Percentiles rank a stretch among this genome's conserved stretches.
Conservation (phyloP, 2,329 filamentous ascomycete genomes). For the Colletotrichum coccodes region DNA sequence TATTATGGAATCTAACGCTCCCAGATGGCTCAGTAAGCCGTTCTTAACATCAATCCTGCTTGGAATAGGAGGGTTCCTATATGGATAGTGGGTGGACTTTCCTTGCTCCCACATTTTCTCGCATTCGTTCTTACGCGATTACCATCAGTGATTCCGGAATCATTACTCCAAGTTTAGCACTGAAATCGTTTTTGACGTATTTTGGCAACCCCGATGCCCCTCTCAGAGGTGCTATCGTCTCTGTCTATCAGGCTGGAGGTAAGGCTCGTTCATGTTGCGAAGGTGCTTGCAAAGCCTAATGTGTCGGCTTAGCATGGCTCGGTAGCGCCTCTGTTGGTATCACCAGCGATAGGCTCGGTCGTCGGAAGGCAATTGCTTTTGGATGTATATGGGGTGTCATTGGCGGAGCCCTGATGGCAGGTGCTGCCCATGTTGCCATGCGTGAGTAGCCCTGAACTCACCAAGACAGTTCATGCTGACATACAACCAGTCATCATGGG, state of each 20-base stretch:
- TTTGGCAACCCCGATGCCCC: slow-evolving; percentile 47
- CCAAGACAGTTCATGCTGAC: background rate
- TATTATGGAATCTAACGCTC: slow-evolving; percentile 23
- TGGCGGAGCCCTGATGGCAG: slow-evolving; percentile 51
- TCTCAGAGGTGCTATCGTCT: slow-evolving; percentile 50
- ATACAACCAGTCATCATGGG: slow-evolving; percentile 46
- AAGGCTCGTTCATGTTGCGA: background rate
- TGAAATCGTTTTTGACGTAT: slow-evolving; percentile 46
- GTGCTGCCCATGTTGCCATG: slow-evolving; percentile 51
- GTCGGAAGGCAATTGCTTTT: slow-evolving; percentile 51
- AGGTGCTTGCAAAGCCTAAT: background rate
- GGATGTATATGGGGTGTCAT: slow-evolving; percentile 51
- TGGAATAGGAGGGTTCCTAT: slow-evolving; percentile 52
- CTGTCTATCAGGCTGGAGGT: slow-evolving; percentile 52
- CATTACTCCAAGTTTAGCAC: slow-evolving; percentile 51
- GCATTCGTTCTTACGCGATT: background rate
- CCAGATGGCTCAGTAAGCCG: slow-evolving; percentile 46
- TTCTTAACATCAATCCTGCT: slow-evolving; percentile 51
- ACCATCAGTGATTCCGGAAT: slow-evolving; percentile 51
- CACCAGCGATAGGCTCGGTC: slow-evolving; percentile 48
- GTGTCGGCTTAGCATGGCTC: slow-evolving; percentile 43
- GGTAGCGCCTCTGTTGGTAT: slow-evolving; percentile 51
- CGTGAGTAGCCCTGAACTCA: slow-evolving; percentile 35
- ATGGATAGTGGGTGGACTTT: slow-evolving; percentile 45
- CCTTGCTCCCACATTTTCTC: background rate